Base-by-base conservation (phyloP, 371 early-diverging fungal species). In the Mucor velutinosus region DNA sequence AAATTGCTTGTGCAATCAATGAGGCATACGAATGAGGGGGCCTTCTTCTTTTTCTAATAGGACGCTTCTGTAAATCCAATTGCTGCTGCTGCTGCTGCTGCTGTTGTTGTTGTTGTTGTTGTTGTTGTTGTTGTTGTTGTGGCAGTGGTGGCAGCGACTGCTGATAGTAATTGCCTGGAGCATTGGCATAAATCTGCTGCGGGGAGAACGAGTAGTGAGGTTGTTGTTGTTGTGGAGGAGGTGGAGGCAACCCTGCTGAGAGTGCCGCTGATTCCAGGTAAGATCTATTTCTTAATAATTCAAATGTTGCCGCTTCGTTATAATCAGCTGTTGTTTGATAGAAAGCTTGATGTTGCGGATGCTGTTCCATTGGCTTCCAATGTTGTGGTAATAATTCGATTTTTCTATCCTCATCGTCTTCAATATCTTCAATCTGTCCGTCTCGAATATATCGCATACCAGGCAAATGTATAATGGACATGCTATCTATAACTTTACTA, bases 21-120 rank as follows among this genome's bases (percentile, higher is more conserved):
- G 87, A 79, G 12, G 93, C 85, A 76, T 92, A 93, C 0, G 92
- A 90, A 60, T 86, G 87, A 4, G 93, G 91, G 5, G 92, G 93
- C 17, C 89, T 79, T 72, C 84, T 81, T 57, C 83, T 73, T 45
- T 79, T 81, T 55, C 80, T 74, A 37, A 74, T 67, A 17, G 71
- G 71, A 8, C 71, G 60, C 19, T 62, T 70, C 19, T 65, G 68
- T 21, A 71, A n/a, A 57, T 61, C 60, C 6, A 70, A 7, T 30
- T 72, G 73, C 37, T 67, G 72, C 35, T 63, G 67, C 11, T 62
- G 58, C 21, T 71, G 66, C 10, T 58, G 58, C 8, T 70, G 70
- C 15, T 71, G 67, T 12, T 69, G 59, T 23, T 58, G 39, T n/a
- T 43, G 58, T 11, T 60, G 66, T 21, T 58, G 58, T 12, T 70